Percentiles rank a stretch among this genome's conserved stretches.
Conservation (phyloP, 2,329 filamentous ascomycete species). For the Fusarium tjaetaba region DNA sequence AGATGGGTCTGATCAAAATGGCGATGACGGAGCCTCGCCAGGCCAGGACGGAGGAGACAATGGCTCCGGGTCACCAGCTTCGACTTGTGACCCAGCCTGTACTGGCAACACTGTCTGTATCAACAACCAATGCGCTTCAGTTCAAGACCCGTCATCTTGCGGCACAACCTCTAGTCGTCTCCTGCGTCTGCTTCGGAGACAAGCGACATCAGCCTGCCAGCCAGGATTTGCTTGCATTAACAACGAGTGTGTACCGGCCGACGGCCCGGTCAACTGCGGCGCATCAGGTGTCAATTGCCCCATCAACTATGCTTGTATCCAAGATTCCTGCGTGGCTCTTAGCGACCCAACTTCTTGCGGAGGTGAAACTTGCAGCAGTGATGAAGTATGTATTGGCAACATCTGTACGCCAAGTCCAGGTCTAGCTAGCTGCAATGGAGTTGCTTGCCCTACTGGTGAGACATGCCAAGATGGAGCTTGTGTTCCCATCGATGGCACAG, state of each 20-base stretch:
- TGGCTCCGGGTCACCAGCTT: background rate
- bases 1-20: background rate
- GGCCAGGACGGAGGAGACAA: background rate
- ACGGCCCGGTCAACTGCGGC: slow-evolving; percentile 14
- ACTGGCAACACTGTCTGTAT: slow-evolving; percentile 8
- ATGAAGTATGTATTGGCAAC: slow-evolving; percentile 26
- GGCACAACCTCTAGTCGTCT: background rate
- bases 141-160: slow-evolving; percentile 10
- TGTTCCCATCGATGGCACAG: background rate
- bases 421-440: background rate
- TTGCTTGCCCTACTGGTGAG: slow-evolving; percentile 7
- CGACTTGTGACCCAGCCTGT: slow-evolving; percentile 9
- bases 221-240: slow-evolving; percentile 18
- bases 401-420: slow-evolving; percentile 10
- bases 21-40: background rate
- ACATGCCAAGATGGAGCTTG: slow-evolving; percentile 23
- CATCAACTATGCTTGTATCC: slow-evolving; percentile 23
- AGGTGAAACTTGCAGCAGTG: background rate
- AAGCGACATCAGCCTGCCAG: slow-evolving; percentile 6
- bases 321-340: slow-evolving; percentile 14
- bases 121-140: slow-evolving; percentile 3
- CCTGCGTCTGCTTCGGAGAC: slow-evolving; percentile 8
- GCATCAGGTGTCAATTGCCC: slow-evolving; percentile 10
- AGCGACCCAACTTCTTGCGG: slow-evolving; percentile 17
- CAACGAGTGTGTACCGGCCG: background rate